Evolutionary conservation across 345 rosid species (phyloP), one percentile per base, ranked within the genome.

Genomic region (Eutrema heterophyllum): DNA sequence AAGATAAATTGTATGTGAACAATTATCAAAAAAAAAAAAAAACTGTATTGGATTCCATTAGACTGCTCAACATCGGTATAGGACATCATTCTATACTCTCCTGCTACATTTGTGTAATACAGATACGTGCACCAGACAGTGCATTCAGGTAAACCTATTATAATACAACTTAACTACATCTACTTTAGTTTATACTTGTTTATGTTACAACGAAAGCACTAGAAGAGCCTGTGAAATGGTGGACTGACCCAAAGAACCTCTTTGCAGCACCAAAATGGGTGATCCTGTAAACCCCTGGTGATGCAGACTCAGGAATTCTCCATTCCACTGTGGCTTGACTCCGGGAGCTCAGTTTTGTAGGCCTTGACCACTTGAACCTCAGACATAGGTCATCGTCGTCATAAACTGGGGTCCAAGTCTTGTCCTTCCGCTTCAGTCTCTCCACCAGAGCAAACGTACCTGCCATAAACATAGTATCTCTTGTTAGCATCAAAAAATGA

Each of bases 311-410:
- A 0, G 98, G 98, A 64, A 92, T 87, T 76, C 81, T 83, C 98
- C 98, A 96, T 74, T 89, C 93, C 18, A 94, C 83, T 13, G 90
- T 87, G 67, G 96, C 96, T 21, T 78, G 52, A 78, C 98, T 94
- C 40, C 66, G 83, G 11, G 91, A 40, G 56, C 97, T 94, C 29
- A 94, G 70, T 78, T 67, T 89, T 3, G 79, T 82, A 70, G 90
- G 97, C 76, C 98, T 79, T 0, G 96, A 86, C 98, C 99, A 96
- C 75, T 75, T 92, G 71, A 92, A 96, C 12, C 84, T 84, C 26
- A 96, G 85, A 87, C 97, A 92, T 67, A 92, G 83, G 79, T 96
- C 98, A 68, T 96, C 99, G 1, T 96, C 99, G 14, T 92, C 99
- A 9, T 87, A 90, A 59, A 83, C 84, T 3, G 97, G 98, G 49